phyloP scores from a whole-genome alignment of 1,284 basidiomycete genomes.

The Apiotrichum montevideense region DNA sequence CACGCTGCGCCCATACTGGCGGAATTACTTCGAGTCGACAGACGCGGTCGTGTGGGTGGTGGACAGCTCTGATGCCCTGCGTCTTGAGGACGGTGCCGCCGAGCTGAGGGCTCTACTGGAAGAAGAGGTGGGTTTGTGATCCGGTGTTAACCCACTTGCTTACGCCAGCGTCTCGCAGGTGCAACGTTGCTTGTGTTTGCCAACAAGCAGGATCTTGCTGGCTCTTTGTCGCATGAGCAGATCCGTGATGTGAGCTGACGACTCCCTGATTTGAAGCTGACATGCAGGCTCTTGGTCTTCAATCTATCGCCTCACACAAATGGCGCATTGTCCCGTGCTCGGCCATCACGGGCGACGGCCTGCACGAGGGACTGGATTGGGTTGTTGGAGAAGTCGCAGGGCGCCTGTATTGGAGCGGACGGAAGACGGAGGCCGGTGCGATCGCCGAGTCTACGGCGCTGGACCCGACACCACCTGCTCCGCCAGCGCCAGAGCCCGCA shows the following conservation, averaged over 20 bases:
- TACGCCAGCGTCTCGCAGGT: slow-evolving; percentile 71
- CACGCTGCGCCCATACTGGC: slow-evolving; percentile 93
- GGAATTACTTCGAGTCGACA: slow-evolving; percentile 98
- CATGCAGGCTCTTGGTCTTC: slow-evolving; percentile 65
- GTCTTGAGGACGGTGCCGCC: slow-evolving; percentile 80
- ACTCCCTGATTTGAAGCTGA: background rate
- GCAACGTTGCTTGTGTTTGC: slow-evolving; percentile 94
- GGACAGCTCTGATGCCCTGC: slow-evolving; percentile 82
- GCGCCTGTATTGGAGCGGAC: slow-evolving; percentile 49
- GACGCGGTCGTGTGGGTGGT: slow-evolving; percentile 99
- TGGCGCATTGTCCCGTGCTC: slow-evolving; percentile 92
- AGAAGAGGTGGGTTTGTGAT: slow-evolving; percentile 73
- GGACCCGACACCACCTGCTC: background rate
- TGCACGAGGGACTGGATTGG: slow-evolving; percentile 86
- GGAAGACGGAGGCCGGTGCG: background rate
- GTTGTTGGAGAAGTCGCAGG: slow-evolving; percentile 83
- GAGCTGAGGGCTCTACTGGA: slow-evolving; percentile 79
- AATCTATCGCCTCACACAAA: slow-evolving; percentile 71
- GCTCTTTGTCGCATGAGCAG: slow-evolving; percentile 74
- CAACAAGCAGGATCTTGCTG: slow-evolving; percentile 96
- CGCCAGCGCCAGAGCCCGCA: background rate
- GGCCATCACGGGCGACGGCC: slow-evolving; percentile 78
- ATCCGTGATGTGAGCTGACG: slow-evolving; percentile 64
- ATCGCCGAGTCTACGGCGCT: background rate
- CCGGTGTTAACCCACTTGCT: background rate